Conservation (phyloP, 805 yeast genomes). For the Kodamaea fukazawae region DNA sequence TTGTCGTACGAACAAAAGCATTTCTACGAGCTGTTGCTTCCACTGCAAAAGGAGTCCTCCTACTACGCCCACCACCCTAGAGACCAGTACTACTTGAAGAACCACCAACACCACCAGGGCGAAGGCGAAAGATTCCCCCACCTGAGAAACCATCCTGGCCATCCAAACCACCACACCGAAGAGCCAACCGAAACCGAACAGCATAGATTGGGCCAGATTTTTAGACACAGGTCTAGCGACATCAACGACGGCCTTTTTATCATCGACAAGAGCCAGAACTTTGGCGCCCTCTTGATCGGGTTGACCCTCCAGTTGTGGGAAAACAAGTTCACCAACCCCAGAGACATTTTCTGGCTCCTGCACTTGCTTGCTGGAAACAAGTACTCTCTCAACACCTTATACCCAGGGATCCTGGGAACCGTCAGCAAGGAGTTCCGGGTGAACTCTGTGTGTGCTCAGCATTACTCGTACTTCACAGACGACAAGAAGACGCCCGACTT, state of each 20-base stretch:
- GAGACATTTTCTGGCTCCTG: slow-evolving; percentile 13
- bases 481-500: slow-evolving; percentile 7
- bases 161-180: neutral
- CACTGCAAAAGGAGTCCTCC: neutral
- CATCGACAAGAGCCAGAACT: slow-evolving; percentile 8
- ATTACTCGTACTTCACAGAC: slow-evolving; percentile 12
- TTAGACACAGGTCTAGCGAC: slow-evolving; percentile 2
- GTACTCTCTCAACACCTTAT: slow-evolving; percentile 8
- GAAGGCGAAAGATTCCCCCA: neutral
- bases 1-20: slow-evolving; percentile 4
- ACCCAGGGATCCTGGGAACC: slow-evolving; percentile 11
- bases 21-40: slow-evolving; percentile 9
- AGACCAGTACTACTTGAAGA: neutral
- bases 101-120: neutral
- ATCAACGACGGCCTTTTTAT: slow-evolving; percentile 9
- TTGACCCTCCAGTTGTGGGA: slow-evolving; percentile 11
- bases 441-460: slow-evolving; percentile 9
- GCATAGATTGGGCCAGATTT: neutral
- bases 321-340: slow-evolving; percentile 4
- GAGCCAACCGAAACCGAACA: too few relatives aligned
- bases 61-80: neutral
- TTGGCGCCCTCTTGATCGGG: slow-evolving; percentile 9
- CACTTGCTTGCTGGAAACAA: slow-evolving; percentile 8
- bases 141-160: neutral
- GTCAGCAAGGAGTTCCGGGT: slow-evolving; percentile 6